Evolutionary conservation across 1,284 basidiomycete species (phyloP).

Genomic region (Cystobasidium pallidum): DNA sequence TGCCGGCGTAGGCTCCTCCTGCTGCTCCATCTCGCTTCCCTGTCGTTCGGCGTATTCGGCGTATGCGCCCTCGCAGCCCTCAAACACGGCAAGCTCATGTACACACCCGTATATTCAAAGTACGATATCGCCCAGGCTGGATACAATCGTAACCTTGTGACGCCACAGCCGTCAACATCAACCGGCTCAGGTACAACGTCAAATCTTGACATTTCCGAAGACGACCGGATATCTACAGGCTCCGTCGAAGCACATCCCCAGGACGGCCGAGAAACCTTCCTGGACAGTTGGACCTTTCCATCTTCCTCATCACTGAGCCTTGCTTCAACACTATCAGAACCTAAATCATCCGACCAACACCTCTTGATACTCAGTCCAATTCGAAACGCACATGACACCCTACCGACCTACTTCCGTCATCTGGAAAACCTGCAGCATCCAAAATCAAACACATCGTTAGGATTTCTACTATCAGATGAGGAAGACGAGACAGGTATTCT

Average conservation of each 20-base stretch:
- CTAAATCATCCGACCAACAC: slow-evolving; percentile 33
- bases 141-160: not conserved
- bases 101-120: slow-evolving; percentile 30
- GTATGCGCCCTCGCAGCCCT: not conserved
- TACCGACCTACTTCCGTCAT: slow-evolving; percentile 36
- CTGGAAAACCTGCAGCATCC: slow-evolving; percentile 44
- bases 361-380: slow-evolving; percentile 47
- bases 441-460: slow-evolving; percentile 41
- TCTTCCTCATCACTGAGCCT: not conserved
- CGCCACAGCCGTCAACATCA: slow-evolving; percentile 4
- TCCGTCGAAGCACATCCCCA: not conserved
- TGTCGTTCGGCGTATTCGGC: not conserved
- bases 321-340: not conserved
- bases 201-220: slow-evolving; percentile 12
- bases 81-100: slow-evolving; percentile 24
- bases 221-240: not conserved
- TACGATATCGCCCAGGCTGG: slow-evolving; percentile 40
- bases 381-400: slow-evolving; percentile 39
- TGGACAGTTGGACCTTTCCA: slow-evolving; percentile 13
- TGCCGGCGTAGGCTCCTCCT: not conserved
- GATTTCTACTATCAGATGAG: slow-evolving; percentile 46
- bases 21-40: not conserved
- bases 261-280: not conserved
- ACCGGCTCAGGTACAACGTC: not conserved
- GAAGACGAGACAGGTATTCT: slow-evolving; percentile 44